These are phyloP conservation scores for Fragosphaeria purpurea DNA, from an alignment of 2,329 filamentous ascomycete species.

Conservation along the genomic window DNA sequence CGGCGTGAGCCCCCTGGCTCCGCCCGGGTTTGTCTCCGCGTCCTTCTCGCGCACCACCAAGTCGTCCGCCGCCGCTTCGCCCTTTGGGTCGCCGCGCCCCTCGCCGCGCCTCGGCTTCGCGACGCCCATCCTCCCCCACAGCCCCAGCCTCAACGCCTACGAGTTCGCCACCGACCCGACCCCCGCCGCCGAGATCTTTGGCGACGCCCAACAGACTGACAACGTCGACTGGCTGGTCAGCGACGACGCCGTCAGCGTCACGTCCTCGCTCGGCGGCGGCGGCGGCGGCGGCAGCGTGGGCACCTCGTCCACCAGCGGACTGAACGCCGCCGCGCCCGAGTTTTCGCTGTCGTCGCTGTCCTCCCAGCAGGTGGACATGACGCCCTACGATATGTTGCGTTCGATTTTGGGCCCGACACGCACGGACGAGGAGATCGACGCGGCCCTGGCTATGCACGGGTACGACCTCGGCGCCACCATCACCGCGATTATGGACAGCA, in stretches of 20 bases:
- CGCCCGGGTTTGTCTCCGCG: conserved; percentile 72
- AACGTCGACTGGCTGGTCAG: conserved; percentile 97
- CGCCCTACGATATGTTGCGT: conserved; percentile 92
- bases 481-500: conserved; percentile 72
- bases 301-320: conserved; percentile 53
- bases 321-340: conserved; percentile 75
- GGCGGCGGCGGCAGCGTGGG: conserved; percentile 79
- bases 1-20: conserved; percentile 71
- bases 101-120: conserved; percentile 86
- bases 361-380: conserved; percentile 76
- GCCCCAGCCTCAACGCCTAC: conserved; percentile 87
- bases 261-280: conserved; percentile 60
- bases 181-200: conserved; percentile 68
- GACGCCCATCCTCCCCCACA: conserved; percentile 84
- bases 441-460: conserved; percentile 76
- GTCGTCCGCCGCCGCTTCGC: conserved; percentile 67
- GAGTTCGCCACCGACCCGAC: conserved; percentile 79
- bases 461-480: conserved; percentile 93
- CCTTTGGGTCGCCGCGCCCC: conserved; percentile 86
- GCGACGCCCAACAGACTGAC: conserved; percentile 84
- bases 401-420: conserved; percentile 85
- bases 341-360: conserved; percentile 39
- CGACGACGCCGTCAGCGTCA: conserved; percentile 70
- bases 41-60: conserved; percentile 62
- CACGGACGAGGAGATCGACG: conserved; percentile 88